Evolutionary conservation across 371 early-diverging fungal genomes (phyloP).

Genomic region (Saksenaea oblongispora): DNA sequence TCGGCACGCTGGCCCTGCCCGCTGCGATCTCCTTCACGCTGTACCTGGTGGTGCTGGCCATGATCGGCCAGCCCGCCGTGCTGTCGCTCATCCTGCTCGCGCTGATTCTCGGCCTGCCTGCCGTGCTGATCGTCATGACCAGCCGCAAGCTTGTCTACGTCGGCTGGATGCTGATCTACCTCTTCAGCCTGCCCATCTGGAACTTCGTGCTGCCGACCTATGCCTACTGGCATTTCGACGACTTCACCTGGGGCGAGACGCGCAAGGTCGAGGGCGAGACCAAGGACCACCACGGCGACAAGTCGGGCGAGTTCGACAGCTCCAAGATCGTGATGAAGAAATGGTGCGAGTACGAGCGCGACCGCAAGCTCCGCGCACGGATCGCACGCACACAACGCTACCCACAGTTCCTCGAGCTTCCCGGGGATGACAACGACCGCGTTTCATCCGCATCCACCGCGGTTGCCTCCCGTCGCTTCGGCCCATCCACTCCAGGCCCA

Average conservation of each 20-base stretch:
- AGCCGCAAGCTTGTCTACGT: slow-evolving; percentile 89
- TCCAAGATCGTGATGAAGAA: slow-evolving; percentile 59
- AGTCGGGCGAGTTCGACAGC: slow-evolving; percentile 75
- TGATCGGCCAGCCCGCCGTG: slow-evolving; percentile 57
- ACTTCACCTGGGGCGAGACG: slow-evolving; percentile 98
- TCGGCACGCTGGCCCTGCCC: slow-evolving; percentile 82
- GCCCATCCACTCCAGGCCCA: not conserved
- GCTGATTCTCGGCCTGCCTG: slow-evolving; percentile 79
- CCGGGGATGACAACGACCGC: not conserved
- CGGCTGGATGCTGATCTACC: slow-evolving; percentile 94
- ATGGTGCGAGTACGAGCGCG: slow-evolving; percentile 72
- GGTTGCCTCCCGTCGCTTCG: not conserved
- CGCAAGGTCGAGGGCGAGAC: slow-evolving; percentile 82
- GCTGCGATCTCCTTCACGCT: slow-evolving; percentile 81
- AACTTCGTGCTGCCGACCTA: slow-evolving; percentile 95
- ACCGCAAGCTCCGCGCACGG: slow-evolving; percentile 32
- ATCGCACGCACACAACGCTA: not conserved
- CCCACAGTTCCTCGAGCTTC: not conserved
- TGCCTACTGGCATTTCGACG: slow-evolving; percentile 99
- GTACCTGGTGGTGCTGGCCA: slow-evolving; percentile 48
- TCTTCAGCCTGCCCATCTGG: slow-evolving; percentile 94
- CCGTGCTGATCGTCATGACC: slow-evolving; percentile 86
- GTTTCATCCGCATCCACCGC: not conserved
- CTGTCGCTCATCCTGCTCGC: slow-evolving; percentile 73
- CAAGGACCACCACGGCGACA: slow-evolving; percentile 68